Conservation (phyloP, 1,284 basidiomycete genomes). For the Marasmius tenuissimus region DNA sequence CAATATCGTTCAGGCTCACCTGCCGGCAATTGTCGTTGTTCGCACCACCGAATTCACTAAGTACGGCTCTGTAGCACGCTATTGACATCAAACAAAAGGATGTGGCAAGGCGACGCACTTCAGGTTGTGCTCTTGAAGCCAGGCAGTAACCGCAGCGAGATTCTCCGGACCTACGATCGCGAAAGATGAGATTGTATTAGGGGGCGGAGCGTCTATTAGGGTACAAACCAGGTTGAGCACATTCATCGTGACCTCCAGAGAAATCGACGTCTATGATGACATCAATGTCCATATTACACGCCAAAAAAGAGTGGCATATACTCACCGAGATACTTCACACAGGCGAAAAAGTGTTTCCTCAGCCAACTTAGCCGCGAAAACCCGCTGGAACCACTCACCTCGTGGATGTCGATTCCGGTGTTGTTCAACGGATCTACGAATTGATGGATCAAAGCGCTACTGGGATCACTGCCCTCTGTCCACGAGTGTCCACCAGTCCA, state of each 20-base stretch:
- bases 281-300: neutral
- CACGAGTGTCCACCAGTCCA: conserved; percentile 46
- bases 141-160: conserved; percentile 39
- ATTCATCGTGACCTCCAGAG: conserved; percentile 40
- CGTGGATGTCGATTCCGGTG: conserved; percentile 46
- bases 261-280: conserved; percentile 38
- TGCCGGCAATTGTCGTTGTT: conserved; percentile 41
- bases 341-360: neutral
- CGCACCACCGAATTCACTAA: conserved; percentile 46
- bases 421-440: conserved; percentile 41
- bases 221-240: conserved; percentile 37
- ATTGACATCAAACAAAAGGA: neutral
- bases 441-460: conserved; percentile 41
- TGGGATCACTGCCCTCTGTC: conserved; percentile 38
- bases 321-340: conserved; percentile 30
- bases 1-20: conserved; percentile 13
- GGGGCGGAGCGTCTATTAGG: no score
- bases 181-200: neutral
- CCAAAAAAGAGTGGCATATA: neutral
- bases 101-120: conserved; percentile 29
- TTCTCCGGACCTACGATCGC: conserved; percentile 33
- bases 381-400: conserved; percentile 24
- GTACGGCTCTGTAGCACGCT: conserved; percentile 31
- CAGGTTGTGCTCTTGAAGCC: conserved; percentile 41
- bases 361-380: neutral